A percentile compares a stretch with the other conserved stretches of the same genome.
phyloP scores from a whole-genome alignment of 1,139 yeast genomes.

The Sugiyamaella pinicola region DNA sequence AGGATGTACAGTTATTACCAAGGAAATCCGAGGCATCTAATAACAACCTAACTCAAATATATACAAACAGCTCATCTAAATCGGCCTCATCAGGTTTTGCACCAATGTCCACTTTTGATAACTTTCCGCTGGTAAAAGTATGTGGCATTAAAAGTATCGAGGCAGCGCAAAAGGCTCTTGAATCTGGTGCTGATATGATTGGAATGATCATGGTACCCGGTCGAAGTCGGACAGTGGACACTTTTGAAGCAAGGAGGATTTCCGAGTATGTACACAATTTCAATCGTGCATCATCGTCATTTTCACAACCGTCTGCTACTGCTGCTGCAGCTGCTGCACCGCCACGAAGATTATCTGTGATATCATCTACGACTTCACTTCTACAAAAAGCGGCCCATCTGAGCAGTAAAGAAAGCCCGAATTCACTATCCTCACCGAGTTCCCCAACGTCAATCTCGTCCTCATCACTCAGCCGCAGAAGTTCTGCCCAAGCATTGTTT shows the following conservation, averaged over 20 bases:
- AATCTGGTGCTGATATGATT: constrained; percentile 69
- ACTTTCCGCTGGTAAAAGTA: constrained; percentile 58
- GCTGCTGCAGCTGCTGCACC: constrained; percentile 4
- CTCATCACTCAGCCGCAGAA: constrained; percentile 6
- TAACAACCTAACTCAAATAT: neutral
- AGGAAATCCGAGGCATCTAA: neutral
- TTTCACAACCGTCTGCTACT: neutral
- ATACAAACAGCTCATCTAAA: constrained; percentile 1
- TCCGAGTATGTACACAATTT: constrained; percentile 42
- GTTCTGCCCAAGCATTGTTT: neutral
- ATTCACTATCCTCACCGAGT: neutral
- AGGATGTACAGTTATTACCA: constrained; percentile 11
- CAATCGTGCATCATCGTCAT: constrained; percentile 5
- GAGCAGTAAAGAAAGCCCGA: constrained; percentile 4
- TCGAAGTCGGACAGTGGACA: constrained; percentile 68
- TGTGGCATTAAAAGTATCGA: constrained; percentile 76
- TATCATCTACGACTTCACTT: constrained; percentile 10
- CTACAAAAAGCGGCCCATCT: constrained; percentile 14
- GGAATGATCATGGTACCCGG: constrained; percentile 90
- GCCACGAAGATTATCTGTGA: constrained; percentile 10
- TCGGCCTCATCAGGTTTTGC: constrained; percentile 3
- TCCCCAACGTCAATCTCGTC: neutral
- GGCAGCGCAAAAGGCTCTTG: constrained; percentile 71
- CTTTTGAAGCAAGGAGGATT: constrained; percentile 57
- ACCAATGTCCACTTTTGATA: neutral